phyloP scores from a whole-genome alignment of 495 filamentous ascomycete genomes.

The Lophium mytilinum region DNA sequence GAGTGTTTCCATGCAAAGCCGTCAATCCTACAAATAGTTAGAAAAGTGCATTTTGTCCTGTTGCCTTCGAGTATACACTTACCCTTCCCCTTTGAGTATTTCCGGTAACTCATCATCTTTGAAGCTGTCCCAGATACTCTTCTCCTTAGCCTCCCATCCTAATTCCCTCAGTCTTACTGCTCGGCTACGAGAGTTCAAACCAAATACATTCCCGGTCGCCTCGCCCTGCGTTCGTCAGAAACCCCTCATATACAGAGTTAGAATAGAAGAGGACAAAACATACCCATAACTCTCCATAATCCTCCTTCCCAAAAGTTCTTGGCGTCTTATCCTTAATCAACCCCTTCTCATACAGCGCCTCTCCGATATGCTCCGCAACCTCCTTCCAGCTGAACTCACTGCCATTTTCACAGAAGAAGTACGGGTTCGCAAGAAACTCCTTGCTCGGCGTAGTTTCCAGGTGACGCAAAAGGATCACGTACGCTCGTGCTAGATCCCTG shows the following conservation, averaged over 20 bases:
- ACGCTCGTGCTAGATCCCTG: conserved; percentile 27
- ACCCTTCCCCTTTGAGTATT: conserved; percentile 28
- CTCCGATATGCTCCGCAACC: conserved; percentile 26
- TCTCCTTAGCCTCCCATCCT: conserved; percentile 35
- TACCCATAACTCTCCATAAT: conserved; percentile 33
- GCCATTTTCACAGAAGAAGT: conserved; percentile 37
- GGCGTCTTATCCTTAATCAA: conserved; percentile 23
- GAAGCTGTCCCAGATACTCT: conserved; percentile 30
- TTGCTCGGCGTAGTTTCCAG: conserved; percentile 20
- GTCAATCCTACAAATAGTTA: too few species aligned
- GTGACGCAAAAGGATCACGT: conserved; percentile 31
- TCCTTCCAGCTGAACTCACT: conserved; percentile 29
- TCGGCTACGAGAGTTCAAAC: conserved; percentile 28
- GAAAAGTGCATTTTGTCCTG: too few species aligned
- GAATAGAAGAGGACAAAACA: neutral
- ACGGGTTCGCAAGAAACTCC: conserved; percentile 28
- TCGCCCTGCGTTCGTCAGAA: neutral
- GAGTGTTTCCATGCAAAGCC: too few species aligned
- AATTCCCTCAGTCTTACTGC: conserved; percentile 29
- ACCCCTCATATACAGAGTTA: neutral
- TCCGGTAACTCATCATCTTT: conserved; percentile 34
- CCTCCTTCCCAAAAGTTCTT: conserved; percentile 22
- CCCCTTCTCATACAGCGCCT: conserved; percentile 19
- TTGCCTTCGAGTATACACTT: neutral
- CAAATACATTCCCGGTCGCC: conserved; percentile 21